Conservation (phyloP, 148 eudicot genomes). For the Nepenthes mirabilis region DNA sequence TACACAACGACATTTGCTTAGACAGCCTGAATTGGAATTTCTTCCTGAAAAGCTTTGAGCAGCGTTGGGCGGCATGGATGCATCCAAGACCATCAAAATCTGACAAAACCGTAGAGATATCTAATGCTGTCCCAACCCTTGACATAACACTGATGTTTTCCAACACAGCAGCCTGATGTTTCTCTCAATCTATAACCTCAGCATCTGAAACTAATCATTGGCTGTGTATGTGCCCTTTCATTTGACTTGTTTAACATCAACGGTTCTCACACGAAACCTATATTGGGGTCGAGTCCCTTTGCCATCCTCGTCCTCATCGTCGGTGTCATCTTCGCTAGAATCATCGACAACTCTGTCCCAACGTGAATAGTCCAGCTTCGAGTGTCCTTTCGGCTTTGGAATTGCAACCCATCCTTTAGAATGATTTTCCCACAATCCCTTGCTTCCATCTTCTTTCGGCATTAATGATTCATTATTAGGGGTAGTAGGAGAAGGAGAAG, state of each 20-base stretch:
- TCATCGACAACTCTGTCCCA: constrained; percentile 66
- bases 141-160: too few relatives aligned
- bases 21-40: too few relatives aligned
- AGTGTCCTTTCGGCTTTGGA: constrained; percentile 84
- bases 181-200: too few relatives aligned
- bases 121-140: too few relatives aligned
- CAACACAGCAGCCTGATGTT: too few relatives aligned
- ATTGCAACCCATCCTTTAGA: constrained; percentile 51
- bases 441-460: constrained; percentile 13
- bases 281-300: constrained; percentile 34
- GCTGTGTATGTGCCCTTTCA: constrained; percentile 8
- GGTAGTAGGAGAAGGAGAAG: constrained; percentile 1
- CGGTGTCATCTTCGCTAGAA: constrained; percentile 52
- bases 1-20: too few relatives aligned
- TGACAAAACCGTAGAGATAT: too few relatives aligned
- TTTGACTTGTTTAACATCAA: constrained; percentile 45
- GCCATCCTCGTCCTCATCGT: constrained; percentile 31
- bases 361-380: constrained; percentile 71
- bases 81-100: too few relatives aligned
- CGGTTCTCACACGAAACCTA: constrained; percentile 60
- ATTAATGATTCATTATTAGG: constrained; percentile 5
- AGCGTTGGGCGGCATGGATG: too few relatives aligned
- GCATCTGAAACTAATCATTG: too few relatives aligned
- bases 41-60: too few relatives aligned
- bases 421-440: constrained; percentile 21